These are phyloP conservation scores for Metschnikowia aberdeeniae DNA, from an alignment of 805 yeast genomes.

Conservation along the genomic window DNA sequence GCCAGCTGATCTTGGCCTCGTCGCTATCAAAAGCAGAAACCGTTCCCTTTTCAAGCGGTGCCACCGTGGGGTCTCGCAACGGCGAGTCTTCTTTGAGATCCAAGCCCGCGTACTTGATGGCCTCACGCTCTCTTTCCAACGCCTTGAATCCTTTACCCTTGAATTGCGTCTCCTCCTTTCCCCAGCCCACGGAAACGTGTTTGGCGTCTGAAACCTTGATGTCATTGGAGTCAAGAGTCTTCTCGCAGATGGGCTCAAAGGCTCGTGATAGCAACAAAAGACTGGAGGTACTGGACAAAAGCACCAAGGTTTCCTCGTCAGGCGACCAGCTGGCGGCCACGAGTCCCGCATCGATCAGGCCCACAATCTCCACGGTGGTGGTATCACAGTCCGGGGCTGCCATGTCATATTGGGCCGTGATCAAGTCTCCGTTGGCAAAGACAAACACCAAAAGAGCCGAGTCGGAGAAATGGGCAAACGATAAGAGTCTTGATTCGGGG, in stretches of 20 bases:
- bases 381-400: constrained; percentile 40
- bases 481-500: constrained; percentile 37
- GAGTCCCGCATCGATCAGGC: constrained; percentile 75
- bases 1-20: constrained; percentile 68
- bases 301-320: constrained; percentile 80
- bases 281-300: constrained; percentile 60
- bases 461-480: constrained; percentile 69
- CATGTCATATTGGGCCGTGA: constrained; percentile 59
- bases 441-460: constrained; percentile 61
- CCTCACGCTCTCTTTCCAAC: constrained; percentile 54
- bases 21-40: constrained; percentile 52
- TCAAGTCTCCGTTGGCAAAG: constrained; percentile 71
- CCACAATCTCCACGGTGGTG: constrained; percentile 69
- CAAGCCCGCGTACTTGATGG: constrained; percentile 62
- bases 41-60: constrained; percentile 65
- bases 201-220: constrained; percentile 54
- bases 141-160: constrained; percentile 89
- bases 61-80: constrained; percentile 85
- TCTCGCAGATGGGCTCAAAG: constrained; percentile 77
- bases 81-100: constrained; percentile 54
- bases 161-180: constrained; percentile 93
- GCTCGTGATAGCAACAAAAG: constrained; percentile 65
- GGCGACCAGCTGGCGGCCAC: constrained; percentile 79
- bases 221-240: constrained; percentile 55
- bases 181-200: constrained; percentile 98